phyloP scores from a whole-genome alignment of 2,329 filamentous ascomycete species.

The Rosellinia necatrix region DNA sequence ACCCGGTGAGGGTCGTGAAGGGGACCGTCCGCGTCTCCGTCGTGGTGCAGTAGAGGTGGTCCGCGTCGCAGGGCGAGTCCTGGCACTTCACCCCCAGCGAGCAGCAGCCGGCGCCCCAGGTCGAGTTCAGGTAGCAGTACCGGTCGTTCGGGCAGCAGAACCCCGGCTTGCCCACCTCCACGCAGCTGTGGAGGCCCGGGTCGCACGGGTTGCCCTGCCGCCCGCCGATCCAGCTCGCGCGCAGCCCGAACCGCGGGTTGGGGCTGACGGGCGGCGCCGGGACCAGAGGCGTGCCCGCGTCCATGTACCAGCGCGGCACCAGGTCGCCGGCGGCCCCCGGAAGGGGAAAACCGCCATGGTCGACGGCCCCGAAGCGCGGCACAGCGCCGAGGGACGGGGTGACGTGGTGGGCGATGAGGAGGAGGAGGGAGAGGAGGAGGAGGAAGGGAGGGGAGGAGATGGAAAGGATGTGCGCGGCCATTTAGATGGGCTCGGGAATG shows the following conservation, averaged over 20 bases:
- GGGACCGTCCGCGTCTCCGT: conserved; percentile 24
- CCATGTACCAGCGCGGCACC: conserved; percentile 31
- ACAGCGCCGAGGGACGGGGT: conserved; percentile 11
- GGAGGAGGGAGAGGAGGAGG: background rate
- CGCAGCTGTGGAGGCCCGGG: conserved; percentile 29
- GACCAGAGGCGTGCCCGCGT: conserved; percentile 26
- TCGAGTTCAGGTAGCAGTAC: conserved; percentile 33
- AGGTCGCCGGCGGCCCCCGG: conserved; percentile 20
- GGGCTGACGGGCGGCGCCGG: conserved; percentile 24
- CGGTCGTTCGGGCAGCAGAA: conserved; percentile 33
- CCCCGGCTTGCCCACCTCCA: conserved; percentile 26
- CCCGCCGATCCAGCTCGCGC: conserved; percentile 1
- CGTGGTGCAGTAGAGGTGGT: conserved; percentile 27
- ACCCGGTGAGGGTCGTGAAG: background rate
- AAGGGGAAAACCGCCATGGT: conserved; percentile 24
- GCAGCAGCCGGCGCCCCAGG: conserved; percentile 33
- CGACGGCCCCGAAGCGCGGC: conserved; percentile 18
- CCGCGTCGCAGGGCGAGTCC: conserved; percentile 24
- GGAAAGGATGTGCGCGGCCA: conserved; percentile 9
- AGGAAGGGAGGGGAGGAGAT: background rate
- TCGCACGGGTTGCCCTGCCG: conserved; percentile 24
- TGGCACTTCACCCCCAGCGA: conserved; percentile 26
- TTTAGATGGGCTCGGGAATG: conserved; percentile 1
- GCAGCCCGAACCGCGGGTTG: background rate
- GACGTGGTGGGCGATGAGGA: conserved; percentile 8